Evolutionary conservation across 345 rosid species (phyloP).

Genomic region (Gynandropsis gynandra): DNA sequence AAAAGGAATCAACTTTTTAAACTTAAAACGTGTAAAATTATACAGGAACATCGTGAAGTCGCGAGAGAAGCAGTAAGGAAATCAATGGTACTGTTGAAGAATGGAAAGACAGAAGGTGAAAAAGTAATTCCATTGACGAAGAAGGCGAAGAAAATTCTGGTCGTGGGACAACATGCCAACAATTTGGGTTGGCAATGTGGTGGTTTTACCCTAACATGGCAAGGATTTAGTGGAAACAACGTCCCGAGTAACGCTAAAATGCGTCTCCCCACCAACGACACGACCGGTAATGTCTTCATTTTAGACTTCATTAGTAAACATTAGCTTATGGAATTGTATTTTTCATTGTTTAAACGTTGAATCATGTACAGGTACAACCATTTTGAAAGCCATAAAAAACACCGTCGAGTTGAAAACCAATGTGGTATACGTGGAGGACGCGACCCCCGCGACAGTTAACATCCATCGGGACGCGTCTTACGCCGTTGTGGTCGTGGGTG

Average conservation of each 20-base stretch:
- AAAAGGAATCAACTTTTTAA: no score
- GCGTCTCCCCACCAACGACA: conserved; percentile 20
- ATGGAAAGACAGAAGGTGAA: conserved; percentile 34
- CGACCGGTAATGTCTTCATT: conserved; percentile 19
- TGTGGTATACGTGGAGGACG: conserved; percentile 43
- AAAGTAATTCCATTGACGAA: conserved; percentile 56
- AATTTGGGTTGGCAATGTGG: conserved; percentile 76
- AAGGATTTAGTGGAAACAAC: conserved; percentile 42
- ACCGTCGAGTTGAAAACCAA: conserved; percentile 55
- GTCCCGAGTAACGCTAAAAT: conserved; percentile 1
- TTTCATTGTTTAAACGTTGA: no score
- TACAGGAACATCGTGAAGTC: conserved; percentile 56
- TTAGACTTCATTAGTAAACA: no score
- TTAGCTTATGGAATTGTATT: no score
- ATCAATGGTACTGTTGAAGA: conserved; percentile 69
- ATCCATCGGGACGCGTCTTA: conserved; percentile 32
- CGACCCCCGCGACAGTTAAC: conserved; percentile 29
- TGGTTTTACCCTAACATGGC: conserved; percentile 65
- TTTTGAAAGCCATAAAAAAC: conserved; percentile 45
- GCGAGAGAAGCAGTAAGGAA: conserved; percentile 75
- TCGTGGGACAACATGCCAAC: conserved; percentile 57
- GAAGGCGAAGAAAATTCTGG: conserved; percentile 48
- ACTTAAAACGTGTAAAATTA: no score
- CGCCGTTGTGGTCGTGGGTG: conserved; percentile 58
- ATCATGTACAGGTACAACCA: conserved; percentile 43